Base-by-base conservation (phyloP, 148 eudicot genomes). In the Oxyria digyna region DNA sequence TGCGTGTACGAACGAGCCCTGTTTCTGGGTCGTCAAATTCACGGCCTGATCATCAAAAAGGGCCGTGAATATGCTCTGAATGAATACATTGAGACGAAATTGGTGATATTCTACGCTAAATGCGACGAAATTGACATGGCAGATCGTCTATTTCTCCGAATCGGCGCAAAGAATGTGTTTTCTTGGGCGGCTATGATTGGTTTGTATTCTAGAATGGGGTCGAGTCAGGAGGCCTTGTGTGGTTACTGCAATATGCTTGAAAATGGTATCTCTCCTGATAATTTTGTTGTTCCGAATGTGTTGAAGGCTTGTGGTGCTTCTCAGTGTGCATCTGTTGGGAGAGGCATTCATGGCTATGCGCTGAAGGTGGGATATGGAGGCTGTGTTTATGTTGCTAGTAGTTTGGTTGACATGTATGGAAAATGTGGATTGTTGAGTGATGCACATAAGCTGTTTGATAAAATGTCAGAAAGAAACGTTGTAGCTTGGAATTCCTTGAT, bases 391-490 rank as follows among this genome's bases (percentile, higher is more conserved):
- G 86, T 79, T 12, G 83, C 77, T 38, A 83, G 85, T 73, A 81
- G 84, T 75, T 78, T 85, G 63, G 79, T 85, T 62, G 89, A 80
- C 74, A 85, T 85, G 89, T 85, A 85, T 76, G 86, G 87, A 1
- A 85, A 85, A 78, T 85, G 89, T 81, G 85, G 84, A 48, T 62
- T 71, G 42, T 27, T 79, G 55, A 72, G 64, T 18, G 80, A 81
- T 76, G 85, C 83, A 26, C 45, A 78, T 48, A 72, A 54, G 72
- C 77, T 75, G 70, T 83, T 85, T 67, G 83, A 81, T 77, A 32
- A 63, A 32, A 83, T 85, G 86, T 0, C 57, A 38, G 83, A 78
- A n/a, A 85, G 75, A 70, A 85, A 83, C 72, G 75, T 64, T 11
- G 83, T 85, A 2, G 77, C 76, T 33, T 77, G 89, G 85, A 85